phyloP scores from a whole-genome alignment of 2,329 filamentous ascomycete species.

The Cercospora sp. region DNA sequence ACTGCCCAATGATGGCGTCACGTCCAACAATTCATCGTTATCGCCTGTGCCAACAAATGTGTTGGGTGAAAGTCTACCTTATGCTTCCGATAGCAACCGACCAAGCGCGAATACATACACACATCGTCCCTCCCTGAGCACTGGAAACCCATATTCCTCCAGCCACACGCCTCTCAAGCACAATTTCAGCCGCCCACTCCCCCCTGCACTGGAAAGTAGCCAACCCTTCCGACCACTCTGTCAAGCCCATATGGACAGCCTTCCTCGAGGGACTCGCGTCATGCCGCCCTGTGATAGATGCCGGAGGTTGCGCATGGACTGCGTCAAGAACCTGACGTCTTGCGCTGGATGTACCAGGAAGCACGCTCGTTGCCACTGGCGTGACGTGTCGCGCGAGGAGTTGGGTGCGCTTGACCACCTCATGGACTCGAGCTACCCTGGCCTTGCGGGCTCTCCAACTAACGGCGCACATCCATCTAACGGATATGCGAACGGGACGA shows the following conservation, averaged over 20 bases:
- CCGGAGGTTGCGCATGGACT: slow-evolving; percentile 74
- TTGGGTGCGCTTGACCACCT: slow-evolving; percentile 37
- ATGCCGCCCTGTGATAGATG: slow-evolving; percentile 84
- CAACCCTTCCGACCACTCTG: slow-evolving; percentile 41
- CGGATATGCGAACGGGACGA: slow-evolving; percentile 26
- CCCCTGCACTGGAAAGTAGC: slow-evolving; percentile 38
- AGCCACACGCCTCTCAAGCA: slow-evolving; percentile 34
- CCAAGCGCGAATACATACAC: slow-evolving; percentile 6
- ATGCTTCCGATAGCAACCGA: slow-evolving; percentile 22
- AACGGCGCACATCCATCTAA: slow-evolving; percentile 16
- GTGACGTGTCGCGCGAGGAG: slow-evolving; percentile 74
- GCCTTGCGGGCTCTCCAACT: slow-evolving; percentile 3
- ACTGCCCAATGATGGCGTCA: slow-evolving; percentile 20
- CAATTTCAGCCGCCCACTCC: slow-evolving; percentile 42
- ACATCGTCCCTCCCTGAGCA: slow-evolving; percentile 33
- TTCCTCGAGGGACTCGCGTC: slow-evolving; percentile 72
- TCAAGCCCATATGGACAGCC: slow-evolving; percentile 67
- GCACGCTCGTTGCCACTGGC: slow-evolving; percentile 86
- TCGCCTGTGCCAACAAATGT: slow-evolving; percentile 33
- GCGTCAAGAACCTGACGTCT: slow-evolving; percentile 80
- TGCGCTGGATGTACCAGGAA: slow-evolving; percentile 88
- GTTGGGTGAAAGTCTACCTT: slow-evolving; percentile 30
- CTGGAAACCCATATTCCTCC: slow-evolving; percentile 21
- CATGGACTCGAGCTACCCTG: slow-evolving; percentile 29
- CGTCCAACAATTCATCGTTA: slow-evolving; percentile 34